A percentile compares a stretch with the other conserved stretches of the same genome.
Evolutionary conservation across 2,329 filamentous ascomycete genomes (phyloP).

Genomic region (Blastomyces gilchristii): DNA sequence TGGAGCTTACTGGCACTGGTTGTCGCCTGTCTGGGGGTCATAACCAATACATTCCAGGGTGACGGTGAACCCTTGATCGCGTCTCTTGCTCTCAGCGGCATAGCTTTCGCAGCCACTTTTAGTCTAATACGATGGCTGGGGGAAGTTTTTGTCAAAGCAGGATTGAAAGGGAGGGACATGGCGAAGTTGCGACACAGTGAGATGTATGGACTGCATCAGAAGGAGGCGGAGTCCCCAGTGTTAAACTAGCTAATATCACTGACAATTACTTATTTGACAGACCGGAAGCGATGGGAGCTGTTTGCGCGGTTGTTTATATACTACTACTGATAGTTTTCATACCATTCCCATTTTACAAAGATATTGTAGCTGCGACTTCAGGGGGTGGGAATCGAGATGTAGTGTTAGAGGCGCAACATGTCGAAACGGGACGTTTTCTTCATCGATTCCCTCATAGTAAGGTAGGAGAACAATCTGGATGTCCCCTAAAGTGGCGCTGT

Average conservation of each 20-base stretch:
- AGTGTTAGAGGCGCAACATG: constrained; percentile 59
- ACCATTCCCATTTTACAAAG: constrained; percentile 95
- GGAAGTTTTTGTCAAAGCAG: constrained; percentile 74
- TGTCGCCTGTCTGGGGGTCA: constrained; percentile 58
- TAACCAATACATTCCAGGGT: constrained; percentile 64
- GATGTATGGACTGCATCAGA: constrained; percentile 45
- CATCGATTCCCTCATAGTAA: constrained; percentile 93
- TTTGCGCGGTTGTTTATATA: constrained; percentile 87
- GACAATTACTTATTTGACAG: constrained; percentile 29
- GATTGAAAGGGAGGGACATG: constrained; percentile 82
- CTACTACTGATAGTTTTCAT: constrained; percentile 84
- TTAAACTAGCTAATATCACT: constrained; percentile 2
- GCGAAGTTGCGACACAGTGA: constrained; percentile 65
- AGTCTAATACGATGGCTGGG: constrained; percentile 90
- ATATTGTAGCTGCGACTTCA: constrained; percentile 89
- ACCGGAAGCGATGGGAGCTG: constrained; percentile 90
- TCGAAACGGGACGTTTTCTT: constrained; percentile 73
- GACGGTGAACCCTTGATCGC: constrained; percentile 85
- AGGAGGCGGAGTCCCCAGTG: neutral
- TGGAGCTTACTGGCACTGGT: constrained; percentile 54
- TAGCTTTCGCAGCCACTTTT: constrained; percentile 74
- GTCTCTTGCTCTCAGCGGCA: constrained; percentile 72
- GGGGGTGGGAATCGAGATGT: constrained; percentile 87
- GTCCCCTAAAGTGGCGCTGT: neutral
- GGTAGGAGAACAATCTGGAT: constrained; percentile 39